Evolutionary conservation across 2,329 filamentous ascomycete genomes (phyloP).

Genomic region (Colletotrichum ledebouriae): DNA sequence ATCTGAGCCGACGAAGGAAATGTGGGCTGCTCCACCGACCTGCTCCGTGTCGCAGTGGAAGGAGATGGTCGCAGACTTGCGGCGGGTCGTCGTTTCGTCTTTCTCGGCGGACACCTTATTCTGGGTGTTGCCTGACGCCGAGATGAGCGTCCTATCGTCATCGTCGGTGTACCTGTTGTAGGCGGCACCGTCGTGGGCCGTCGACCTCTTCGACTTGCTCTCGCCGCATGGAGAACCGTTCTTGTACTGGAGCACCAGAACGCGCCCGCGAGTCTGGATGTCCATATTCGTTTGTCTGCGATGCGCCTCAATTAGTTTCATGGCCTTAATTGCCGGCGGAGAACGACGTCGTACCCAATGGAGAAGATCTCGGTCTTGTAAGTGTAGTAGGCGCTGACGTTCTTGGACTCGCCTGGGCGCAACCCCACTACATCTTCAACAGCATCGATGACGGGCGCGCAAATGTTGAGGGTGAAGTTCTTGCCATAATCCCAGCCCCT

Average conservation of each 20-base stretch:
- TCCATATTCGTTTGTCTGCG: slow-evolving; percentile 67
- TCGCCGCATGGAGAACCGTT: slow-evolving; percentile 80
- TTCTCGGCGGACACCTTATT: slow-evolving; percentile 50
- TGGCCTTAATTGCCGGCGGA: no score
- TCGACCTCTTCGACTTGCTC: slow-evolving; percentile 53
- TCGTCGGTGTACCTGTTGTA: slow-evolving; percentile 48
- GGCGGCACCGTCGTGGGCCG: slow-evolving; percentile 46
- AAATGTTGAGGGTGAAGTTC: slow-evolving; percentile 89
- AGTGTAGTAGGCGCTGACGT: slow-evolving; percentile 84
- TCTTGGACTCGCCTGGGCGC: slow-evolving; percentile 72
- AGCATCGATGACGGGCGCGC: slow-evolving; percentile 78
- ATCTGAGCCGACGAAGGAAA: slow-evolving; percentile 86
- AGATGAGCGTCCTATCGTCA: slow-evolving; percentile 53
- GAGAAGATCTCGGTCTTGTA: slow-evolving; percentile 76
- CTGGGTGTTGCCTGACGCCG: slow-evolving; percentile 44
- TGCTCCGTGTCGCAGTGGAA: slow-evolving; percentile 93
- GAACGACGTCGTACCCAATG: slow-evolving; percentile 75
- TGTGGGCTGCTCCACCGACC: slow-evolving; percentile 72
- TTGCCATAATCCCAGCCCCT: slow-evolving; percentile 82
- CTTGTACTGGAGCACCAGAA: slow-evolving; percentile 82
- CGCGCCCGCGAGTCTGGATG: slow-evolving; percentile 74
- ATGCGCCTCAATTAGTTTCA: slow-evolving; percentile 3
- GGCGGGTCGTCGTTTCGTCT: slow-evolving; percentile 54
- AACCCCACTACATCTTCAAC: slow-evolving; percentile 75
- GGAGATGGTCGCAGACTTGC: slow-evolving; percentile 89